Evolutionary conservation across 176 grass and related monocot species (phyloP).

Genomic region (Alopecurus myosuroides): DNA sequence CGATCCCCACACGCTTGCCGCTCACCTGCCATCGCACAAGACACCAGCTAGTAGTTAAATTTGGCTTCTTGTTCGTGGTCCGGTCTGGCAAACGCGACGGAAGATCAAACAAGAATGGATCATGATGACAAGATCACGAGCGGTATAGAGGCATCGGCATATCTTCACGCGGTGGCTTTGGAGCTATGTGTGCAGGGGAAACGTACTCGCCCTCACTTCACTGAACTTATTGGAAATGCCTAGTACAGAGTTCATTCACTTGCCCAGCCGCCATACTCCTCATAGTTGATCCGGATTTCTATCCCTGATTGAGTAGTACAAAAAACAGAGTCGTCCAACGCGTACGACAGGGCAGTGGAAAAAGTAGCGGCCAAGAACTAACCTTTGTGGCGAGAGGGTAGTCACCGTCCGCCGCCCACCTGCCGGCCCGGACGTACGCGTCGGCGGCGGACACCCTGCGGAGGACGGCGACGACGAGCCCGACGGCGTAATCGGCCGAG

Average conservation of each 20-base stretch:
- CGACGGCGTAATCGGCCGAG: conserved; percentile 44
- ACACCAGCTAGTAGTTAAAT: neutral
- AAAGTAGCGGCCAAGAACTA: neutral
- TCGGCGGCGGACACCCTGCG: conserved; percentile 37
- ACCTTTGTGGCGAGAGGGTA: conserved; percentile 49
- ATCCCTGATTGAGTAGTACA: too few relatives aligned
- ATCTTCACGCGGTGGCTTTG: too few relatives aligned
- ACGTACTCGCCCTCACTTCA: neutral
- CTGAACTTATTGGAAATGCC: neutral
- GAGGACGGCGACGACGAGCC: conserved; percentile 39
- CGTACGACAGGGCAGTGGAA: too few relatives aligned
- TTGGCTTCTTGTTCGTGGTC: too few relatives aligned
- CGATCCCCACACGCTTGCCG: conserved; percentile 58
- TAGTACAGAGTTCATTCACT: neutral
- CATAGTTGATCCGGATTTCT: too few relatives aligned
- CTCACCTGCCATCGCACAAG: conserved; percentile 38
- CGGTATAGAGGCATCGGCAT: too few relatives aligned
- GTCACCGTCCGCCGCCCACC: conserved; percentile 23
- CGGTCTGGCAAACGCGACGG: too few relatives aligned
- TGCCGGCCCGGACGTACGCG: conserved; percentile 13
- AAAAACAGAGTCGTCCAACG: neutral
- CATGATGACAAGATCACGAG: too few relatives aligned
- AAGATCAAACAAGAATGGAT: too few relatives aligned
- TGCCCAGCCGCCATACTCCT: too few relatives aligned
- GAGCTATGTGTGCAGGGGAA: too few relatives aligned